Conservation (phyloP, 306 rosid species). For the Fagus crenata region DNA sequence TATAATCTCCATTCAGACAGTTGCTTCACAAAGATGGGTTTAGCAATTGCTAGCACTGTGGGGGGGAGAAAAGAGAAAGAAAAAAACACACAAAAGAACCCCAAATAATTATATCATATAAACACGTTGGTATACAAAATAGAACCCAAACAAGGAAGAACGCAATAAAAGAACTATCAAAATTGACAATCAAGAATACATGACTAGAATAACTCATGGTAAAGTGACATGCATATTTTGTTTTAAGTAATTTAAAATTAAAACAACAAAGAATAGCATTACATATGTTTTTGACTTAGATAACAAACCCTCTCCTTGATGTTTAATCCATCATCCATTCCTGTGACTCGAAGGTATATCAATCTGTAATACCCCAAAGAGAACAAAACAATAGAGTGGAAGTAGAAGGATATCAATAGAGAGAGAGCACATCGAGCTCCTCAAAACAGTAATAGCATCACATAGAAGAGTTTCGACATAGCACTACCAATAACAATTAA, state of each 20-base stretch:
- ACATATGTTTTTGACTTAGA: slow-evolving; percentile 54
- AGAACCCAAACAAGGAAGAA: neutral
- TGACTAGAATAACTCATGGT: neutral
- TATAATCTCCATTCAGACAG: neutral
- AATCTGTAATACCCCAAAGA: slow-evolving; percentile 54
- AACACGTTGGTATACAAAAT: neutral
- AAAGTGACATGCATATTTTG: neutral
- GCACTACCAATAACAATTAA: neutral
- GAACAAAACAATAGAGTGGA: slow-evolving; percentile 2
- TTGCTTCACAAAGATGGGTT: neutral
- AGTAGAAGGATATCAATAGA: slow-evolving; percentile 15
- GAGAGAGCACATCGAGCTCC: neutral
- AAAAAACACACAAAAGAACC: neutral
- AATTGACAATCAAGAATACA: neutral
- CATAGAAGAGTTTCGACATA: neutral
- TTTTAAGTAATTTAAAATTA: neutral
- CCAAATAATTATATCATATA: neutral
- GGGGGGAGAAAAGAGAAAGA: neutral
- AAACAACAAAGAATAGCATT: slow-evolving; percentile 9
- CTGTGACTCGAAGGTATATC: slow-evolving; percentile 84
- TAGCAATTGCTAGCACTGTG: neutral
- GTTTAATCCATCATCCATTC: slow-evolving; percentile 93
- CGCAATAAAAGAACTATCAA: neutral
- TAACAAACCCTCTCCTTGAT: slow-evolving; percentile 78
- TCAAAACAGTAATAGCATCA: neutral